Percentiles rank a stretch among this genome's conserved stretches.
Evolutionary conservation across 495 filamentous ascomycete species (phyloP).

Genomic region (Daldinia bambusicola): DNA sequence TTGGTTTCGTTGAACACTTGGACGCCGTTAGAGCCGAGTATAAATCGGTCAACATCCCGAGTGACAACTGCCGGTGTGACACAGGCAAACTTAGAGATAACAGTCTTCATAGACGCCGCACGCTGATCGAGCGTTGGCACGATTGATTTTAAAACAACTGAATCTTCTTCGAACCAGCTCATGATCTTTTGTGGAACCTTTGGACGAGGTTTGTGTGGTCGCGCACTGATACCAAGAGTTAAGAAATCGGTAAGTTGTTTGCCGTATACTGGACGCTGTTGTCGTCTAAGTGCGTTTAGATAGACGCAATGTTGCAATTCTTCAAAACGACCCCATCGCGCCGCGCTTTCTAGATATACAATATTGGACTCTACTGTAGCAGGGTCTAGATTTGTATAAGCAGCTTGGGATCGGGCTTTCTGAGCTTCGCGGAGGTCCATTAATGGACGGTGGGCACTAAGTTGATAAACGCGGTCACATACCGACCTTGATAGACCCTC

Average conservation of each 20-base stretch:
- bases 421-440: slow-evolving; percentile 71
- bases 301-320: slow-evolving; percentile 83
- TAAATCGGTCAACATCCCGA: slow-evolving; percentile 73
- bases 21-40: slow-evolving; percentile 69
- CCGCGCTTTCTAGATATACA: slow-evolving; percentile 75
- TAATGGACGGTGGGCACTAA: slow-evolving; percentile 71
- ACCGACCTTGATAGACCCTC: slow-evolving; percentile 72
- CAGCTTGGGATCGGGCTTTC: slow-evolving; percentile 68
- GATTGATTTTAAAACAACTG: slow-evolving; percentile 74
- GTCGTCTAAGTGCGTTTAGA: slow-evolving; percentile 81
- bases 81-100: slow-evolving; percentile 88
- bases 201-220: slow-evolving; percentile 65
- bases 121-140: slow-evolving; percentile 78
- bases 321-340: slow-evolving; percentile 76
- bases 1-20: slow-evolving; percentile 66
- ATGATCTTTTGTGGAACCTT: slow-evolving; percentile 63
- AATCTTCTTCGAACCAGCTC: slow-evolving; percentile 79
- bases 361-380: slow-evolving; percentile 73
- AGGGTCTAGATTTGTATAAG: slow-evolving; percentile 68
- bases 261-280: slow-evolving; percentile 83
- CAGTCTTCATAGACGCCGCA: slow-evolving; percentile 72
- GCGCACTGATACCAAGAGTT: slow-evolving; percentile 67
- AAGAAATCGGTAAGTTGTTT: slow-evolving; percentile 76
- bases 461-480: slow-evolving; percentile 68
- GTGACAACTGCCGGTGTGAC: slow-evolving; percentile 90